Evolutionary conservation across 495 filamentous ascomycete genomes (phyloP), one percentile per base, ranked within the genome.

Genomic region (Podospora pseudocomata): DNA sequence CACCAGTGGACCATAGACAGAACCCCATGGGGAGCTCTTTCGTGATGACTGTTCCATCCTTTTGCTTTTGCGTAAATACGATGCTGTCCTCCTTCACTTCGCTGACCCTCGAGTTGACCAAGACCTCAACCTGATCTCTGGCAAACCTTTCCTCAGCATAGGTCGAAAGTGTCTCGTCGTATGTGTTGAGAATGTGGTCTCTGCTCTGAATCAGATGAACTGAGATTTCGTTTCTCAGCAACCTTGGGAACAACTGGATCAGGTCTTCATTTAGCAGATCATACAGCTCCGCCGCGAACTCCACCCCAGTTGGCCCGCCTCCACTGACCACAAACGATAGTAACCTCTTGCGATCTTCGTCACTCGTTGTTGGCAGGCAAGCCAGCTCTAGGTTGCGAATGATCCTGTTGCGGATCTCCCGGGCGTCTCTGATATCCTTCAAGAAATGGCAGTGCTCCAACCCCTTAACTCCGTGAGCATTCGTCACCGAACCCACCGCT

Each of bases 191-290:
- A 67, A 99, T 99, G 73, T 99, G 94, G 49, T 86, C 88, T 57
- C 96, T 86, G 73, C 91, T 94, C 73, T 99, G 96, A 66, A 99
- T 96, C 54, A 99, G 84, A 76, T 99, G 96, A 0, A 99, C 94
- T 4, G 96, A 98, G 56, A 98, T 94, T 77, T 99, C 94, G 73
- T 97, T 97, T 57, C 96, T 87, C 28, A 99, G 82, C 63, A 99
- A 89, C 68, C 88, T 87, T 4, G 96, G 96, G 79, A 96, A 99
- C 67, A 89, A 86, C 60, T 85, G 81, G 56, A 89, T 87, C 26
- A 99, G 78, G 76, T 99, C 96, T 77, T 99, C 96, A 73, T 99
- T 99, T 34, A 99, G 83, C 76, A 99, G 85, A 79, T 99, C 96
- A 73, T 88, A 98, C 0, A 99, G 83, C 76, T 99, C 96, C 2